Percentiles rank a stretch among this genome's conserved stretches.
Conservation (phyloP, 768 basidiomycete genomes). For the Leucogyrophana mollusca region DNA sequence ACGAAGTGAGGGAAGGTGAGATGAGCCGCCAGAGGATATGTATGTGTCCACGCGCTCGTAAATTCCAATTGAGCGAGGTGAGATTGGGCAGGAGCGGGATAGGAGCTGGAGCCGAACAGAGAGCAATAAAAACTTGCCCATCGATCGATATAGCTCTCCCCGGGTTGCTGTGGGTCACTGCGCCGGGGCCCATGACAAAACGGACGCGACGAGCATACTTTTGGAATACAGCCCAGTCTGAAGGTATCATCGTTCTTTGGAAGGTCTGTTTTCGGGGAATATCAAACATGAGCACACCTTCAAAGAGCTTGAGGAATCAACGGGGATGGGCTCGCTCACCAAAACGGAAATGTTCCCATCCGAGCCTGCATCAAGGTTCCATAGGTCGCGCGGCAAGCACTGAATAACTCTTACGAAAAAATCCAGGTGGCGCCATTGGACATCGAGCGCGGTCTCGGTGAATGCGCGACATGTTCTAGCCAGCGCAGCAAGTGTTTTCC, state of each 20-base stretch:
- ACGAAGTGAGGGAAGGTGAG: conserved; percentile 11
- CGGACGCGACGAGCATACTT: conserved; percentile 24
- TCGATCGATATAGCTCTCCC: no score
- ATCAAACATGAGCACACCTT: no score
- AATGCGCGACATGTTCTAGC: conserved; percentile 26
- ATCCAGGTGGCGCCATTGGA: conserved; percentile 19
- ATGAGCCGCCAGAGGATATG: conserved; percentile 18
- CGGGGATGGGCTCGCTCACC: no score
- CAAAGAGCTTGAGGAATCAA: no score
- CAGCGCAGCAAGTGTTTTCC: conserved; percentile 9
- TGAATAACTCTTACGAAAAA: conserved; percentile 20
- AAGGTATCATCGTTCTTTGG: conserved; percentile 22
- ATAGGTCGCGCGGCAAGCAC: conserved; percentile 27
- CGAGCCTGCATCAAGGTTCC: conserved; percentile 9
- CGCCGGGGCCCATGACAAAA: not conserved
- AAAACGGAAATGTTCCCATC: no score
- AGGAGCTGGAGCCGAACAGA: conserved; percentile 20
- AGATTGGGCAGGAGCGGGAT: conserved; percentile 20
- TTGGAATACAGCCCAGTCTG: conserved; percentile 27
- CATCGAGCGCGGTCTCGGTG: conserved; percentile 19
- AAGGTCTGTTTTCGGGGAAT: no score
- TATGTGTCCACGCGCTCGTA: conserved; percentile 11
- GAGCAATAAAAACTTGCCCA: conserved; percentile 22
- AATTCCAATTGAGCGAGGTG: conserved; percentile 19
- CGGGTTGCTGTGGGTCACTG: no score